A percentile compares a stretch with the other conserved stretches of the same genome.
Evolutionary conservation across 2,329 filamentous ascomycete genomes (phyloP).

Genomic region (Parastagonospora avenae): DNA sequence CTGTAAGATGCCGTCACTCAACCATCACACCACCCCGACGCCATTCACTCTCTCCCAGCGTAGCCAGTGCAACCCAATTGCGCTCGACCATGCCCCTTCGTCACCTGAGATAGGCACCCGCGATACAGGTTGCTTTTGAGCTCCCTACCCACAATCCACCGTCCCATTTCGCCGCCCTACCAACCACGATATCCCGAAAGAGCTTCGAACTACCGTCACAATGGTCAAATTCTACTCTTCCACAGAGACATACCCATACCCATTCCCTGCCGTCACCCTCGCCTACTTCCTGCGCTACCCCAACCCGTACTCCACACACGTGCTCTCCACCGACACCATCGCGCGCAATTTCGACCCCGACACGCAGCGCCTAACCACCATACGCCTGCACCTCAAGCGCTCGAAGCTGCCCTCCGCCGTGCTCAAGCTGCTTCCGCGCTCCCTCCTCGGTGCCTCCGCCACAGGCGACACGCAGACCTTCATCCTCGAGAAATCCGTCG

Average conservation of each 20-base stretch:
- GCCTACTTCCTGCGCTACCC: constrained; percentile 90
- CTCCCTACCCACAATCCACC: neutral
- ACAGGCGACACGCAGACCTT: constrained; percentile 73
- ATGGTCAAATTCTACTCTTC: constrained; percentile 61
- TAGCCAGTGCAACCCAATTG: constrained; percentile 25
- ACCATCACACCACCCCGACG: constrained; percentile 11
- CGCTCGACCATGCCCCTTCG: constrained; percentile 35
- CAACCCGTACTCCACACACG: constrained; percentile 82
- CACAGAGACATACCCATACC: constrained; percentile 76
- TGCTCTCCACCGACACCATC: constrained; percentile 83
- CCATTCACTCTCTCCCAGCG: constrained; percentile 9
- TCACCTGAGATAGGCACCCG: constrained; percentile 28
- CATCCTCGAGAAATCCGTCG: constrained; percentile 78
- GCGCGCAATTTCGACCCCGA: constrained; percentile 71
- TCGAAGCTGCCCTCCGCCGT: constrained; percentile 76
- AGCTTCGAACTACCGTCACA: neutral
- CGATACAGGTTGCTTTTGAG: constrained; percentile 21
- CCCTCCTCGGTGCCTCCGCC: constrained; percentile 65
- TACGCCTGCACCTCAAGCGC: constrained; percentile 81
- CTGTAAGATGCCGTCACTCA: constrained; percentile 22
- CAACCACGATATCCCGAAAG: neutral
- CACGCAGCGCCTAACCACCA: constrained; percentile 77
- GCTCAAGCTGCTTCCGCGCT: constrained; percentile 74
- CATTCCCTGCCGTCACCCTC: constrained; percentile 83
- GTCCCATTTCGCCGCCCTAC: constrained; percentile 9